Base-by-base conservation (phyloP, 257 asterid species). In the Petrea volubilis region DNA sequence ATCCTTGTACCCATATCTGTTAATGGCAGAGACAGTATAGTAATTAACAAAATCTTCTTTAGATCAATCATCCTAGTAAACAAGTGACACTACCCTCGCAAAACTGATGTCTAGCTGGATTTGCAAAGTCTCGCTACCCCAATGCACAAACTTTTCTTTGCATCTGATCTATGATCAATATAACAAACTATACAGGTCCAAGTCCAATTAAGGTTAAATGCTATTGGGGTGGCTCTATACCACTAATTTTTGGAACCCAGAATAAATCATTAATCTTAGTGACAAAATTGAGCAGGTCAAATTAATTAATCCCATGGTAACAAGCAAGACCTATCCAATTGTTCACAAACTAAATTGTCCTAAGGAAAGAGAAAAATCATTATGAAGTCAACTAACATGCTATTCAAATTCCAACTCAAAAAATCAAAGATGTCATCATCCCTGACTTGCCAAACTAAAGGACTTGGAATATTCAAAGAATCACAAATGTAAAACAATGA, bases 1-100 rank as follows among this genome's bases (percentile, higher is more conserved):
- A 69, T 95, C 99, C 88, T 92, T 95, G 96, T 95, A 95, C 24
- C 99, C 99, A 52, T 95, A 95, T 77, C 99, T 95, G 90, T 83
- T 60, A 52, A 50, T n/a, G 24, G 74, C 53, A 71, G 73, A 47
- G 59, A 41, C 49, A 72, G 56, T 36, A 64, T 49, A 68, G 27
- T 24, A 36, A 52, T 28, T 11, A 31, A 60, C 38, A 23, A 27
- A 36, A 27, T 60, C 49, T 17, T 63, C 25, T 23, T 41, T 29
- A 12, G 11, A 68, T 20, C 57, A 62, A 49, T 41, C 23, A 60
- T 13, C 28, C 51, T 36, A 6, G 14, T 0, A 29, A 73, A 38
- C 65, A 51, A 27, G 51, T 47, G 10, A 12, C 0, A 61, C 4
- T 55, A 13, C 38, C 38, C 47, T 71, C 40, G 53, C 34, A 8